phyloP scores from a whole-genome alignment of 768 basidiomycete genomes.

The Mrakia hoshinonis region DNA sequence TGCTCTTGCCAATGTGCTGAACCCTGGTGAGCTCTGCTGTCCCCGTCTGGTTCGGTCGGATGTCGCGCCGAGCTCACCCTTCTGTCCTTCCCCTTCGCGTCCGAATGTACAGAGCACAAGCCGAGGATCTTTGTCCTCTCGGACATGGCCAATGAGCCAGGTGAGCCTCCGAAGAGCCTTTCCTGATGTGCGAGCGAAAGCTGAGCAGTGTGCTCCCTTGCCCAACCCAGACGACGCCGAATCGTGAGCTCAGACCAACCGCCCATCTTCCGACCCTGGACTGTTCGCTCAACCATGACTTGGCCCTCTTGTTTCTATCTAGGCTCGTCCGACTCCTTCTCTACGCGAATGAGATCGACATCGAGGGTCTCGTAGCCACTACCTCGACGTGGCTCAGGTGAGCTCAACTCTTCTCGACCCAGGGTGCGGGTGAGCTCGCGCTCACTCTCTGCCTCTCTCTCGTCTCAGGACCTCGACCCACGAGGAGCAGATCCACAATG shows the following conservation, averaged over 20 bases:
- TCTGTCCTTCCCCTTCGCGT: background rate
- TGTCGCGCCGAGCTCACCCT: constrained; percentile 1
- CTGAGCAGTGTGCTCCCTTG: background rate
- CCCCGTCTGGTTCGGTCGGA: background rate
- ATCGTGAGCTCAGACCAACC: too few relatives aligned
- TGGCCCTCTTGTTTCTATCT: background rate
- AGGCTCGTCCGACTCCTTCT: constrained; percentile 4
- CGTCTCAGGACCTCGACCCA: background rate
- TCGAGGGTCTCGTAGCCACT: constrained; percentile 1
- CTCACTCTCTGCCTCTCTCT: background rate
- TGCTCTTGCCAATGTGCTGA: background rate
- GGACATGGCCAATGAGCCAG: constrained; percentile 10
- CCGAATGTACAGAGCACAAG: constrained; percentile 12
- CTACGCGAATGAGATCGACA: constrained; percentile 9
- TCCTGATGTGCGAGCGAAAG: background rate
- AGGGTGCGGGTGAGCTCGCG: too few relatives aligned
- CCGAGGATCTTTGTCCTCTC: constrained; percentile 11
- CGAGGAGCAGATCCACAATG: constrained; percentile 12
- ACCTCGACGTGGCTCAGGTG: constrained; percentile 10
- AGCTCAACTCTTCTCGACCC: background rate
- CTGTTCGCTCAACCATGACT: too few relatives aligned
- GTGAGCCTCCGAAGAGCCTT: background rate
- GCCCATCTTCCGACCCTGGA: too few relatives aligned
- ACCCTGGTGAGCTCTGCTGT: background rate
- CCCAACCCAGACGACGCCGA: too few relatives aligned